Base-by-base conservation (phyloP, 371 early-diverging fungal genomes). In the Catenaria anguillulae region DNA sequence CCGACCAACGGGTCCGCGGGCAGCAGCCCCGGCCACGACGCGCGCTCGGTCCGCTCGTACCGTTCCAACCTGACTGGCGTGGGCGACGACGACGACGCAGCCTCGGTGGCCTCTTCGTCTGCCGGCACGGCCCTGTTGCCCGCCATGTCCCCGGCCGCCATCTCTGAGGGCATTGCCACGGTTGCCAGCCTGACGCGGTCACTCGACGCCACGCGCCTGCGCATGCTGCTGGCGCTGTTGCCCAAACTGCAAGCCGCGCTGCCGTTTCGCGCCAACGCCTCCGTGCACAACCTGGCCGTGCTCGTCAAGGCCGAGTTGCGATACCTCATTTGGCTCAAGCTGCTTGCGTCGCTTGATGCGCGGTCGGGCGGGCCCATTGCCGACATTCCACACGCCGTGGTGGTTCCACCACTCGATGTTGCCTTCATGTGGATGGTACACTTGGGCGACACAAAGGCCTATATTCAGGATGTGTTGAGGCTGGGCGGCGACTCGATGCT, bases 361-460 rank as follows among this genome's bases (percentile, higher is more conserved):
- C 13, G 26, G 24, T 24, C 58, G 21, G 40, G 40, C 40, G 40
- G 40, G 5, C 40, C 40, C 10, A 17, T 17, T 17, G 5, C 40
- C 40, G 17, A 5, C 10, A 17, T 17, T 17, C 10, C 40, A 5
- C 17, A 40, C 40, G 21, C 35, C 23, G 19, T 19, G 13, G 26
- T 58, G 26, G 19, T 36, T 1, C 58, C 58, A 19, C 58, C 58
- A 17, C 43, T 58, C 36, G 58, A 58, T 36, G 58, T 58, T 8
- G 58, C 58, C 24, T 58, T 58, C 24, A 58, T 58, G 58, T 58
- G 58, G 58, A 8, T 58, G 26, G 58, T 58, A 12, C 58, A 58
- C 31, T 24, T 58, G 4, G 42, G 58, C 43, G 58, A 58, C 58
- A 58, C 36, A 10, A 24, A 35, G 35, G 6, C 40, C 15, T 58